Conservation (phyloP, 805 yeast genomes). For the Osmozyma mogii region DNA sequence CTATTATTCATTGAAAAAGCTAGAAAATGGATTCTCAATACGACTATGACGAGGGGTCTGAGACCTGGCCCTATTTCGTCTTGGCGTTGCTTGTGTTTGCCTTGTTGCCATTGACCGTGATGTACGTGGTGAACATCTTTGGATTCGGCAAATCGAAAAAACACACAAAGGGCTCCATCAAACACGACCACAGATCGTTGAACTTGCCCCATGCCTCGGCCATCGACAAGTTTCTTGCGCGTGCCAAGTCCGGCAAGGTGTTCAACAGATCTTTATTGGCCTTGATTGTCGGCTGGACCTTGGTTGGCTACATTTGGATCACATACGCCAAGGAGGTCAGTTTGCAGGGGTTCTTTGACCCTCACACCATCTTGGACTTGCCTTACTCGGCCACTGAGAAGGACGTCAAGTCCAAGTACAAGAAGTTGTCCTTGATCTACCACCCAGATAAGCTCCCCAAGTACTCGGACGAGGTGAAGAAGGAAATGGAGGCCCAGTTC, state of each 20-base stretch:
- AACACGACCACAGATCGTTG: slow-evolving; percentile 21
- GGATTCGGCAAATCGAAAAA: slow-evolving; percentile 15
- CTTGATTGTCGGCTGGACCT: slow-evolving; percentile 52
- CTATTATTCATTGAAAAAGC: no score
- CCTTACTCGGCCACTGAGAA: slow-evolving; percentile 60
- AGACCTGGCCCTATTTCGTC: slow-evolving; percentile 89
- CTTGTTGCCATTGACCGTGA: slow-evolving; percentile 55
- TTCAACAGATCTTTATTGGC: slow-evolving; percentile 30
- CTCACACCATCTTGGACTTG: slow-evolving; percentile 78
- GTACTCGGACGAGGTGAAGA: slow-evolving; percentile 46
- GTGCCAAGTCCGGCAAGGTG: slow-evolving; percentile 23
- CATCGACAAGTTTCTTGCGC: slow-evolving; percentile 19
- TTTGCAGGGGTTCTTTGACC: slow-evolving; percentile 62
- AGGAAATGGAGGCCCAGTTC: slow-evolving; percentile 62
- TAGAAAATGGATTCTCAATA: slow-evolving; percentile 50
- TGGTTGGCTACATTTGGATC: slow-evolving; percentile 35
- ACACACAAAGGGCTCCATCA: slow-evolving; percentile 24
- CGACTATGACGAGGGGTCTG: slow-evolving; percentile 81
- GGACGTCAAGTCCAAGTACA: slow-evolving; percentile 73
- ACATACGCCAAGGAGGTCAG: slow-evolving; percentile 38
- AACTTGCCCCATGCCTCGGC: slow-evolving; percentile 20
- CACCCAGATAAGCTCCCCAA: slow-evolving; percentile 90
- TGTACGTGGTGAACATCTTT: slow-evolving; percentile 17
- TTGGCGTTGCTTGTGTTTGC: slow-evolving; percentile 63
- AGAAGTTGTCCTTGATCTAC: slow-evolving; percentile 77